Evolutionary conservation across 495 filamentous ascomycete species (phyloP).

Genomic region (Penicillium atrosanguineum): DNA sequence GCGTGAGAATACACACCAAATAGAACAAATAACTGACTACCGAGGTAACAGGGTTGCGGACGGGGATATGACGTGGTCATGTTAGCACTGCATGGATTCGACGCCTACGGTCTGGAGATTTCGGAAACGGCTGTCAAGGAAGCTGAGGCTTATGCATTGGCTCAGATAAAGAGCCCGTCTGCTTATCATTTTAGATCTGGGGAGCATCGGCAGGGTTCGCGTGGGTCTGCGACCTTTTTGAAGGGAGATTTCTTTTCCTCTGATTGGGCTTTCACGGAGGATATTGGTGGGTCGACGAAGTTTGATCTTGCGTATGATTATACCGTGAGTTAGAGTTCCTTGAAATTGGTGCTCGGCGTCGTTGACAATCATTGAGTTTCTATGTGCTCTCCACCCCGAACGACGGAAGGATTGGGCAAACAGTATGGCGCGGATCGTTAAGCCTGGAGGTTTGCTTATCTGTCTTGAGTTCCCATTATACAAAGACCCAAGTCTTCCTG

Average conservation of each 20-base stretch:
- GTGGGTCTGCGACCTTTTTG: slow-evolving; percentile 45
- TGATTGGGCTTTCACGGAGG: slow-evolving; percentile 37
- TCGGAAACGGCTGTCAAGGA: slow-evolving; percentile 20
- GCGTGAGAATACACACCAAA: background rate
- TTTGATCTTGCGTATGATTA: slow-evolving; percentile 81
- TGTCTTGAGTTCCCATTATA: slow-evolving; percentile 45
- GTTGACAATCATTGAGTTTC: slow-evolving; percentile 26
- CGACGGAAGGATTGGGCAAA: slow-evolving; percentile 30
- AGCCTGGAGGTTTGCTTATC: slow-evolving; percentile 32
- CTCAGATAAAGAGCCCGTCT: slow-evolving; percentile 12
- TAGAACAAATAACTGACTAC: background rate
- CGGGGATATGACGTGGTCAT: slow-evolving; percentile 33
- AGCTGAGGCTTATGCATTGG: slow-evolving; percentile 18
- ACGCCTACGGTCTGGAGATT: slow-evolving; percentile 27
- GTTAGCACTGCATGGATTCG: slow-evolving; percentile 32
- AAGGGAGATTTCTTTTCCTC: slow-evolving; percentile 64
- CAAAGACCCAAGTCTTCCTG: slow-evolving; percentile 32
- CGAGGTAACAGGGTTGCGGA: slow-evolving; percentile 26
- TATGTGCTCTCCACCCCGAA: slow-evolving; percentile 40
- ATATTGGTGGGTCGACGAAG: slow-evolving; percentile 27
- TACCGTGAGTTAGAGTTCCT: slow-evolving; percentile 49
- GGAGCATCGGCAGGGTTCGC: background rate
- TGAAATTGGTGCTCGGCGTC: background rate
- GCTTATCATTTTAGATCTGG: slow-evolving; percentile 19
- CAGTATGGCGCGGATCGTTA: slow-evolving; percentile 33